Base-by-base conservation (phyloP, 805 yeast genomes). In the Kodamaea neixiangensis region DNA sequence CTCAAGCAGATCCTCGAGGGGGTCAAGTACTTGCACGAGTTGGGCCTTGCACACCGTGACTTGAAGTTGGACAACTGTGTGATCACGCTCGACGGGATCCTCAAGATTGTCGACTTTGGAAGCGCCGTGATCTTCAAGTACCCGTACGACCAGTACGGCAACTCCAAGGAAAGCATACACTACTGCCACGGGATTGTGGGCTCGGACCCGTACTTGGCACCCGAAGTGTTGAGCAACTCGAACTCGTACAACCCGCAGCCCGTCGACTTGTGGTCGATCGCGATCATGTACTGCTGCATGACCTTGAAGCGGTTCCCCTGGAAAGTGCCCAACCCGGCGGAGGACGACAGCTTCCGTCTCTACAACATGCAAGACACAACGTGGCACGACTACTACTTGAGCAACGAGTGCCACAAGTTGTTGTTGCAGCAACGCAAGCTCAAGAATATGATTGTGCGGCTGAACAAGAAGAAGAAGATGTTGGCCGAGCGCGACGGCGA, bases 211-310 rank as follows among this genome's bases (percentile, higher is more conserved):
- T 88, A 88, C 65, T 75, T 88, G 58, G 94, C 94, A 0, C 96
- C 96, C 0, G 96, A 88, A 67, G 92, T 87, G 14, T 72, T 64
- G 48, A 57, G 86, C 48, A 77, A 78, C 25, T 71, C 71, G 53
- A 72, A 71, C 54, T 71, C 75, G 47, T 88, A 87, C 63, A 90
- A 88, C 65, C 92, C 96, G 9, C 84, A 83, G 63, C 81, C 81
- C 34, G 91, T 86, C 22, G 96, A 88, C 68, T 78, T 88, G 29
- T 88, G 96, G 96, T 87, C 94, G 5, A 75, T 87, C 44, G 96
- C 89, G 17, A 88, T 88, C 33, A 88, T 88, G 21, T 88, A 85
- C 63, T 88, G 96, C 68, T 88, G 96, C 69, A 87, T 88, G 93
- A 86, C 89, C 57, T 72, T 88, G 53, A 85, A 87, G 68, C 78